Evolutionary conservation across 2,329 filamentous ascomycete genomes (phyloP).

Genomic region (Metarhizium guizhouense): DNA sequence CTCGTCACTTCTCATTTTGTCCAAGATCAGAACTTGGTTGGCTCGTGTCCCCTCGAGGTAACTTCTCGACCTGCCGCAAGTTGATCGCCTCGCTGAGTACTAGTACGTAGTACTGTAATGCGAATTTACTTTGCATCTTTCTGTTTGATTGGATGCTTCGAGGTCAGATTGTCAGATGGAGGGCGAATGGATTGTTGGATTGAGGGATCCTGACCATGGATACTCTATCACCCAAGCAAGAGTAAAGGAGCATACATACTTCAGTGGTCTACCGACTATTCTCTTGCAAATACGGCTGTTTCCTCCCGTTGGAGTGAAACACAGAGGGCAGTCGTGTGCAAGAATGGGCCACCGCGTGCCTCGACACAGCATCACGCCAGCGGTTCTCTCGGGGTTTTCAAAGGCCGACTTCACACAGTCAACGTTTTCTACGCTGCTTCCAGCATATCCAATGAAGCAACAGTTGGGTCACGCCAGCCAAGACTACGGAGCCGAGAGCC

Average conservation of each 20-base stretch:
- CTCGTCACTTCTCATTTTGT: not conserved
- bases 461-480: not conserved
- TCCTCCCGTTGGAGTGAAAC: too few species aligned
- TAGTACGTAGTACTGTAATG: not conserved
- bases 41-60: not conserved
- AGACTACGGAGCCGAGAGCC: not conserved
- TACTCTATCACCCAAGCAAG: too few species aligned
- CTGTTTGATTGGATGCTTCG: not conserved
- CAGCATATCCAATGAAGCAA: not conserved
- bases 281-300: too few species aligned
- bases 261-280: too few species aligned
- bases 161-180: not conserved
- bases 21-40: not conserved
- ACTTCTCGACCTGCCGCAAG: not conserved
- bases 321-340: too few species aligned
- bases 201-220: too few species aligned
- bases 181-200: not conserved
- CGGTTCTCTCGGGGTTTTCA: too few species aligned
- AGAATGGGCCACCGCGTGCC: too few species aligned
- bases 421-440: too few species aligned
- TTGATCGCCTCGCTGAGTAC: not conserved
- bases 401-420: too few species aligned
- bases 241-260: too few species aligned
- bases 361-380: too few species aligned
- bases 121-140: not conserved